Conservation (phyloP, 2,329 filamentous ascomycete genomes). For the Fusarium redolens region DNA sequence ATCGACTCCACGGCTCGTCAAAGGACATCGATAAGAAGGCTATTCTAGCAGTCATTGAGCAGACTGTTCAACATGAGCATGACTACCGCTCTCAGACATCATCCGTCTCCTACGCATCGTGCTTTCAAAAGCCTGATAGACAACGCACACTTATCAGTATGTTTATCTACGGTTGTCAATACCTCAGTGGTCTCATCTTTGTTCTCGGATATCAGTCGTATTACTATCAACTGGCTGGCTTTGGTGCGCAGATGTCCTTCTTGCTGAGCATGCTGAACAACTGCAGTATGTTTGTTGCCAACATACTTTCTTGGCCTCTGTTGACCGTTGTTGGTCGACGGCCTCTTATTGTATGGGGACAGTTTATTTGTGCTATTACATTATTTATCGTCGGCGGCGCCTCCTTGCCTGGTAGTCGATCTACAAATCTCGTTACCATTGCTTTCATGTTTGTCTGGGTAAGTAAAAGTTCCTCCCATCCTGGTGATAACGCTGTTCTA, state of each 20-base stretch:
- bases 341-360: neutral
- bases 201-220: conserved; percentile 55
- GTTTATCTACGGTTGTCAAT: conserved; percentile 51
- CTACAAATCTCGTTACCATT: conserved; percentile 29
- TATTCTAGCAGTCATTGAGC: neutral
- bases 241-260: conserved; percentile 50
- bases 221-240: conserved; percentile 57
- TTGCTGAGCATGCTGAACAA: conserved; percentile 55
- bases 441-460: conserved; percentile 41
- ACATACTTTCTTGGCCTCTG: conserved; percentile 54
- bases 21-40: conserved; percentile 44
- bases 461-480: neutral
- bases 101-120: conserved; percentile 53
- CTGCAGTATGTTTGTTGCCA: conserved; percentile 53
- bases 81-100: conserved; percentile 43
- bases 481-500: neutral
- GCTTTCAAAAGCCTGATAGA: conserved; percentile 53
- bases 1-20: conserved; percentile 48
- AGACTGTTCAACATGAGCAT: neutral
- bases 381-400: neutral
- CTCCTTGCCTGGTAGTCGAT: neutral
- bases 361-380: neutral
- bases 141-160: conserved; percentile 55
- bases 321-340: conserved; percentile 52
- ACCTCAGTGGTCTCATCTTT: conserved; percentile 51